phyloP scores from a whole-genome alignment of 108 stramenopile genomes.

The Cyclotella sp. region DNA sequence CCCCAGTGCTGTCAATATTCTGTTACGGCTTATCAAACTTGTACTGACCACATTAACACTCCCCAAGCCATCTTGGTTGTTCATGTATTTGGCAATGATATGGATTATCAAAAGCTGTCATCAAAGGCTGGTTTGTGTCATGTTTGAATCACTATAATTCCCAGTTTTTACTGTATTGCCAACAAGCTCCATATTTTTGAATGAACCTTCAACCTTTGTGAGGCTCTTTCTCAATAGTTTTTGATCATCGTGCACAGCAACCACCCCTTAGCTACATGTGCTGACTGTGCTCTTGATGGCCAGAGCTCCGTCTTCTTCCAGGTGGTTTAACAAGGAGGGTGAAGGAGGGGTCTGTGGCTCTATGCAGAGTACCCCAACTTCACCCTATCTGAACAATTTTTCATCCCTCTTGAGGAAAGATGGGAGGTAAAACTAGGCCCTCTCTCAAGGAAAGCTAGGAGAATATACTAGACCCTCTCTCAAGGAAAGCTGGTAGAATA shows the following conservation, averaged over 20 bases:
- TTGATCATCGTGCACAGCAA: not conserved
- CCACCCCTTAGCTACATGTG: not conserved
- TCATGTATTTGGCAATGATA: constrained; percentile 7
- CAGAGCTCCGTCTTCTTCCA: not conserved
- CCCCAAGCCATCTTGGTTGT: not conserved
- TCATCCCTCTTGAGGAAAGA: too few species aligned
- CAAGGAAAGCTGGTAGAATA: too few species aligned
- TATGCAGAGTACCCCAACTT: too few species aligned
- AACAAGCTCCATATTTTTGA: not conserved
- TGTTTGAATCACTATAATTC: not conserved
- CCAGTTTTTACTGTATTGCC: not conserved
- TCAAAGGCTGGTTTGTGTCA: not conserved
- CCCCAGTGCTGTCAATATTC: not conserved
- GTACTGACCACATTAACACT: not conserved
- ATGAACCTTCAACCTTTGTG: not conserved
- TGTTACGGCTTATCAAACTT: not conserved
- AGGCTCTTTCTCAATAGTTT: not conserved
- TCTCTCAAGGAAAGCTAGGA: too few species aligned
- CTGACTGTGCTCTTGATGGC: not conserved
- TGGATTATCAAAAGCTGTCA: constrained; percentile 28
- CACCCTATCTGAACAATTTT: too few species aligned
- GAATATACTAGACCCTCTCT: too few species aligned
- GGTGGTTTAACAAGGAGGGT: constrained; percentile 1
- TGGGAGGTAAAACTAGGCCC: too few species aligned
- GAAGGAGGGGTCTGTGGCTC: too few species aligned